phyloP scores from a whole-genome alignment of 176 grass and related monocot genomes.

The Coix lacrymajobi region DNA sequence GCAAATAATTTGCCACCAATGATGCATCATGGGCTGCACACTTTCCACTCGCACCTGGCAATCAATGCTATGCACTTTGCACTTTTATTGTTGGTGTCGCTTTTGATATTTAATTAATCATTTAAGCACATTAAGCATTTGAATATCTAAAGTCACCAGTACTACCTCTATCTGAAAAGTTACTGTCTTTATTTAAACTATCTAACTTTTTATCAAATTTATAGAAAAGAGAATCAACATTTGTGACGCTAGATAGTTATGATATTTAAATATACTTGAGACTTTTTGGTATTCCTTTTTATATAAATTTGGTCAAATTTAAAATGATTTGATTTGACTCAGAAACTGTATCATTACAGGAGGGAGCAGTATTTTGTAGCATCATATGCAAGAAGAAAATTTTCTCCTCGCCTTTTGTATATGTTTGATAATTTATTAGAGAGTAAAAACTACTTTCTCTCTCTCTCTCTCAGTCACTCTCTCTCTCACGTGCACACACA shows the following conservation, averaged over 20 bases:
- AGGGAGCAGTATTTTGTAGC: no score
- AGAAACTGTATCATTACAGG: no score
- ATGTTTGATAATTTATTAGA: no score
- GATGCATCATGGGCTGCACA: not conserved
- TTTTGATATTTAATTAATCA: not conserved
- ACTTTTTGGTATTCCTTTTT: no score
- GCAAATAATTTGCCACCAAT: constrained; percentile 7
- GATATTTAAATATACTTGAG: not conserved
- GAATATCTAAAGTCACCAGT: not conserved
- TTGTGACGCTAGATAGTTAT: not conserved
- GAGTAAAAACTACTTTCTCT: no score
- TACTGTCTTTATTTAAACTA: not conserved
- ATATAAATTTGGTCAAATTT: no score
- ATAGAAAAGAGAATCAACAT: not conserved
- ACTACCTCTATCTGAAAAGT: not conserved
- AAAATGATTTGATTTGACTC: no score
- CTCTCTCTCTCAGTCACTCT: no score
- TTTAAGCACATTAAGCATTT: not conserved
- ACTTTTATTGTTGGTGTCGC: not conserved
- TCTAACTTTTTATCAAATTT: not conserved
- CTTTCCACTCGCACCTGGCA: not conserved
- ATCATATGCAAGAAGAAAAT: no score
- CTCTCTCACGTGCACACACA: no score
- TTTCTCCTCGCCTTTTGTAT: no score
- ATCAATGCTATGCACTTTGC: not conserved